Conservation (phyloP, 2,329 filamentous ascomycete species). For the Fusarium mexicanum region DNA sequence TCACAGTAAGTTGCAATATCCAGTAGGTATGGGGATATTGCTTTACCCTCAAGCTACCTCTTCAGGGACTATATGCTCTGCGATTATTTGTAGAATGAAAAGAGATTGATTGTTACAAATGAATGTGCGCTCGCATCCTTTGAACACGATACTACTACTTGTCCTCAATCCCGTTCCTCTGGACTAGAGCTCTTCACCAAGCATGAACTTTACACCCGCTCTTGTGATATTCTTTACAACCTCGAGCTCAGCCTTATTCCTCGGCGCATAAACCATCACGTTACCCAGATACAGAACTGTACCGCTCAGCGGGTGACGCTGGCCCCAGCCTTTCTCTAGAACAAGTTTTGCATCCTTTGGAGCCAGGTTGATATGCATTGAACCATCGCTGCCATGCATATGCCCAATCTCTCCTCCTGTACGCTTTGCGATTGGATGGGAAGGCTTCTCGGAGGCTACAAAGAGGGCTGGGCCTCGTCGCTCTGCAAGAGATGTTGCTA, state of each 20-base stretch:
- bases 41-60: not conserved
- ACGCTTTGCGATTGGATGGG: conserved; percentile 3
- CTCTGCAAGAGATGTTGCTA: conserved; percentile 20
- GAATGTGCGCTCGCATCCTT: not conserved
- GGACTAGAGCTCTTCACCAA: conserved; percentile 12
- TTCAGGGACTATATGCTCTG: not conserved
- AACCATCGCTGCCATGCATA: conserved; percentile 30
- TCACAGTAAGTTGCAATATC: too few species aligned
- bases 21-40: not conserved
- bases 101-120: not conserved
- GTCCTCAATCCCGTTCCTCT: not conserved
- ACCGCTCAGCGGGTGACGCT: conserved; percentile 26
- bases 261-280: conserved; percentile 31
- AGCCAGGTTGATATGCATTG: conserved; percentile 24
- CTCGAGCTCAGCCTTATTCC: conserved; percentile 15
- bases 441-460: not conserved
- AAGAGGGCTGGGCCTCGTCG: conserved; percentile 28
- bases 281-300: conserved; percentile 24
- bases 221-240: conserved; percentile 5
- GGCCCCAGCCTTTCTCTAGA: conserved; percentile 25
- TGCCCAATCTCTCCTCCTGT: conserved; percentile 16
- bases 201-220: conserved; percentile 18
- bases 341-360: conserved; percentile 28
- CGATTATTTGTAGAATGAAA: not conserved
- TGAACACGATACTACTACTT: not conserved